phyloP scores from a whole-genome alignment of 208 protist genomes.

The Trichomonas vaginalis region DNA sequence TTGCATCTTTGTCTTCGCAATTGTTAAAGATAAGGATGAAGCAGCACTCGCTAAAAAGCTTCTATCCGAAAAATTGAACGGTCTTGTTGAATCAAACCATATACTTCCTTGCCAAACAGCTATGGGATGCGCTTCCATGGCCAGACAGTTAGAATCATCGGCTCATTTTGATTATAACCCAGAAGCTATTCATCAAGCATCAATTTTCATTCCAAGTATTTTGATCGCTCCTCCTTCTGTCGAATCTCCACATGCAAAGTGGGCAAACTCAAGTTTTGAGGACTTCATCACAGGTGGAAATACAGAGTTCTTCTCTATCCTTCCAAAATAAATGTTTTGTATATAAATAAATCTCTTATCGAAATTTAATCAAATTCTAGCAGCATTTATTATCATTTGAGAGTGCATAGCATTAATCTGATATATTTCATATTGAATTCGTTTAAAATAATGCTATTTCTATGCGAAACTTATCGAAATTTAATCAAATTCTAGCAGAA shows the following conservation, averaged over 20 bases:
- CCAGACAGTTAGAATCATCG: background rate
- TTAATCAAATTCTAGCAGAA: too few species aligned
- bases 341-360: too few species aligned
- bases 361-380: too few species aligned
- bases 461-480: too few species aligned
- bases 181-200: background rate
- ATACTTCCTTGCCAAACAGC: background rate
- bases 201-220: background rate
- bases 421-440: too few species aligned
- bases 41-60: background rate
- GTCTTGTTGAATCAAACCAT: background rate
- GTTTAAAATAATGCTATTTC: too few species aligned
- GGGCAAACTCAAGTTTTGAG: background rate
- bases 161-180: background rate
- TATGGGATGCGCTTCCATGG: background rate
- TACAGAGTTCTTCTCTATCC: background rate
- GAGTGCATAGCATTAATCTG: too few species aligned
- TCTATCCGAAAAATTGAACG: background rate
- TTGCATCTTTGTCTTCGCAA: background rate
- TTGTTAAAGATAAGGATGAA: slow-evolving; percentile 1
- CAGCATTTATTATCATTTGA: too few species aligned
- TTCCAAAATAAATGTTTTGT: too few species aligned
- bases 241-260: background rate
- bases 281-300: background rate
- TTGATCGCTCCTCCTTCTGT: background rate